These are phyloP conservation scores for Nicotiana tomentosiformis DNA, from an alignment of 257 asterid genomes.

Conservation along the genomic window DNA sequence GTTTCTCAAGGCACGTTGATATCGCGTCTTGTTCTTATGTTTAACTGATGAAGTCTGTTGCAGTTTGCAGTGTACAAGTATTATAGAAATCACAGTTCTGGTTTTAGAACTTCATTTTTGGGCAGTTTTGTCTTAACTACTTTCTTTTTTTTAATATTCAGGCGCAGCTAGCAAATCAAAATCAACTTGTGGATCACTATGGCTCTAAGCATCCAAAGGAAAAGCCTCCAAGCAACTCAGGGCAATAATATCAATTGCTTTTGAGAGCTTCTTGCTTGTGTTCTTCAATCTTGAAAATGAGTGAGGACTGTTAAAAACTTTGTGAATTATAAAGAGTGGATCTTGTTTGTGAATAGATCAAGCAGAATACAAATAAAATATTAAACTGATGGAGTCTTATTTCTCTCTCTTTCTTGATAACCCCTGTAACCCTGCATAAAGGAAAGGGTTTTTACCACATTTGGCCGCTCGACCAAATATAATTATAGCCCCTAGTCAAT, in stretches of 20 bases:
- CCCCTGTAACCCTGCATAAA: no score
- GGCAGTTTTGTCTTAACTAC: no score
- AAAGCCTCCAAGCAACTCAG: conserved; percentile 70
- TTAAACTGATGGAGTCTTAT: no score
- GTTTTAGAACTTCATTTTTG: no score
- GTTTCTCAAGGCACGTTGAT: no score
- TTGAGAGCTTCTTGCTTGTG: not conserved
- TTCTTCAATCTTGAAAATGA: conserved; percentile 16
- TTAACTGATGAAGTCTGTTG: not conserved
- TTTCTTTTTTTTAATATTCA: conserved; percentile 18
- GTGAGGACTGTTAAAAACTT: not conserved
- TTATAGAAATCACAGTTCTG: not conserved
- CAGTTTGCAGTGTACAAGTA: not conserved
- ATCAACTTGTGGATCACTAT: conserved; percentile 81
- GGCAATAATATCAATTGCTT: conserved; percentile 19
- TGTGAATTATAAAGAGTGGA: not conserved
- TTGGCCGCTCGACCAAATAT: no score
- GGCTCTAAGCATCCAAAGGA: conserved; percentile 93
- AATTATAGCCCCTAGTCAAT: no score
- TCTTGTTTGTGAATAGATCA: not conserved
- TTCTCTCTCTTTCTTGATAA: no score
- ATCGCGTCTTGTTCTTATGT: not conserved
- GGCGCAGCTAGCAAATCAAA: conserved; percentile 81
- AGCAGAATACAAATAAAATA: not conserved
- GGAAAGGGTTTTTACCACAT: no score